Evolutionary conservation across 2,329 filamentous ascomycete species (phyloP), one percentile per base, ranked within the genome.

Genomic region (Arthroderma sp.): DNA sequence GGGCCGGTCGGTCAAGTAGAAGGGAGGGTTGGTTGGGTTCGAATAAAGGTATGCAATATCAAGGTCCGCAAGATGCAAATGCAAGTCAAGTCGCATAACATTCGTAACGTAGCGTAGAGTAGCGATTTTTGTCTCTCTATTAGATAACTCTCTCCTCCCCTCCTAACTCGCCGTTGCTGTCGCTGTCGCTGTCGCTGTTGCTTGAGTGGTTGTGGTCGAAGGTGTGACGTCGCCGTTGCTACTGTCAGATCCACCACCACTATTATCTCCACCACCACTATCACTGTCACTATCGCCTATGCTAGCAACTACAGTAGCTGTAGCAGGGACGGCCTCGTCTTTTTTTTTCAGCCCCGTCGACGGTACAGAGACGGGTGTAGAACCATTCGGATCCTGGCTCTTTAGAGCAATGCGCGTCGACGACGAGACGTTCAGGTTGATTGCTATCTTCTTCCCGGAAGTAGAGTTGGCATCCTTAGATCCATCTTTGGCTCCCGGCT

Each of bases 361-460:
- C 9, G 15, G 23, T 8, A 8, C 23, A 9, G 25, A 33, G 5
- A 17, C 47, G 3, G 23, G 17, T 9, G 15, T 17, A 9, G 47
- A 51, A n/a, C 9, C 47, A 2, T 28, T 51, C 8, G 25, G n/a
- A 9, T 51, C 47, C 47, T 51, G 47, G 13, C 28, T 51, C 47
- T 33, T 51, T 1, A 62, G 59, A 13, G 55, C 47, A 13, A 64
- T 38, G 35, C 55, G 54, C 17, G 54, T 53, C 4, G 54, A 49
- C 15, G 59, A 31, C 17, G 47, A 62, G 8, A 68, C 62, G 17
- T 69, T 66, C 5, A 74, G 54, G 54, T 71, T 74, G 59, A 74
- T 73, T 13, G 71, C 70, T 28, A 74, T 74, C 58, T 70, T 66
- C 62, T 71, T 73, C n/a, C 44, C 57, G 3, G 31, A 7, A 21